Base-by-base conservation (phyloP, 257 asterid species). In the Mitragyna speciosa region DNA sequence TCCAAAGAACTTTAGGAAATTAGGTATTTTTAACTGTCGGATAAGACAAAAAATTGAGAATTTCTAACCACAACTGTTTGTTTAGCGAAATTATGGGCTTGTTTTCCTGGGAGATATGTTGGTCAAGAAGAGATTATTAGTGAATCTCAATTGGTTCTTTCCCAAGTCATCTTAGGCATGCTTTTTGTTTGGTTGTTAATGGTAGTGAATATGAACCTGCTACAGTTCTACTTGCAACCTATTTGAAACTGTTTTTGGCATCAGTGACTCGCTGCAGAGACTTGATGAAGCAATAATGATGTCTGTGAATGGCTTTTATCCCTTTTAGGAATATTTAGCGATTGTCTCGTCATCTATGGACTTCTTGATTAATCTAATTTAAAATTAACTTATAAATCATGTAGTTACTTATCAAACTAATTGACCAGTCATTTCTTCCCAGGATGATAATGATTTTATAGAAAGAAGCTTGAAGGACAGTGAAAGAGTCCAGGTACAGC, bases 401-500 rank as follows among this genome's bases (percentile, higher is more conserved):
- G 65, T 24, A 0, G 41, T 45, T 58, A 49, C 20, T 16, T 22
- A 75, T 64, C 45, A 10, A 12, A 31, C 6, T 47, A 22, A 69
- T n/a, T 15, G 24, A 15, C 70, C 66, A 49, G 2, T 33, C 30
- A n/a, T 76, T 63, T 79, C 28, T 80, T 83, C 70, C 41, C 89
- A 94, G 98, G 89, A 80, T 51, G 80, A 93, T 52, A 26, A 15
- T 5, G 80, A 72, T 58, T 91, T 94, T 86, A 87, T 93, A 19
- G 76, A 77, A 12, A 80, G 71, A 86, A 89, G 97, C 84, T 82
- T 94, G 68, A 77, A 79, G 71, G 96, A 91, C 58, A 93, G 97
- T 26, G 94, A 90, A 76, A 84, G 31, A 83, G 98, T 94, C 45
- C 98, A 92, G 97, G 98, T 93, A 83, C 39, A 70, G 16, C 73